Conservation (phyloP, 2,329 filamentous ascomycete species). For the Cladosporium sp. region DNA sequence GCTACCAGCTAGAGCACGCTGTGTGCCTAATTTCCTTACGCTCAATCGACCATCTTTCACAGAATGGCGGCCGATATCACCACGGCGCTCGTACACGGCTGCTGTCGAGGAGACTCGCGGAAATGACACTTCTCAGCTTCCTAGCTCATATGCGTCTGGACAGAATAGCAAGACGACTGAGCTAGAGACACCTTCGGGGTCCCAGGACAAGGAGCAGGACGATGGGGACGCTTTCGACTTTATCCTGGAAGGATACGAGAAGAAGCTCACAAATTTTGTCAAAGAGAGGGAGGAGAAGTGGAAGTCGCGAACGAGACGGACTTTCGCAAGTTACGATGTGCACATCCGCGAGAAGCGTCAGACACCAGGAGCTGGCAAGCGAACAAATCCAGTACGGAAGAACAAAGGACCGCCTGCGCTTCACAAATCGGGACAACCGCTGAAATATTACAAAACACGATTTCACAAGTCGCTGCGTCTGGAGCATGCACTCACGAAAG, state of each 20-base stretch:
- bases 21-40: slow-evolving; percentile 18
- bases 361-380: not conserved
- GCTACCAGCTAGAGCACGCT: slow-evolving; percentile 20
- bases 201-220: not conserved
- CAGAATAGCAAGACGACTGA: not conserved
- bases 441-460: not conserved
- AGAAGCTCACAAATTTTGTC: not conserved
- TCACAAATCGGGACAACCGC: not conserved
- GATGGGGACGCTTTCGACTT: slow-evolving; percentile 12
- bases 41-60: slow-evolving; percentile 8
- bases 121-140: not conserved
- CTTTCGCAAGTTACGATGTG: slow-evolving; percentile 1
- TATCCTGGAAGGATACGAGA: slow-evolving; percentile 16
- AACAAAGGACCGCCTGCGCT: not conserved
- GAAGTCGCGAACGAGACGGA: not conserved
- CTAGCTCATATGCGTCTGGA: not conserved
- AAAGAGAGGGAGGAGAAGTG: not conserved
- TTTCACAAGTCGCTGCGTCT: not conserved
- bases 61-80: slow-evolving; percentile 5
- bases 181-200: not conserved
- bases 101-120: slow-evolving; percentile 1
- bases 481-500: slow-evolving; percentile 9
- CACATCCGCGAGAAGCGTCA: not conserved
- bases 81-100: slow-evolving; percentile 23
- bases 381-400: not conserved